A percentile compares a stretch with the other conserved stretches of the same genome.
phyloP scores from a whole-genome alignment of 192 early-diverging fungal genomes.

The Backusella mclennaniae region DNA sequence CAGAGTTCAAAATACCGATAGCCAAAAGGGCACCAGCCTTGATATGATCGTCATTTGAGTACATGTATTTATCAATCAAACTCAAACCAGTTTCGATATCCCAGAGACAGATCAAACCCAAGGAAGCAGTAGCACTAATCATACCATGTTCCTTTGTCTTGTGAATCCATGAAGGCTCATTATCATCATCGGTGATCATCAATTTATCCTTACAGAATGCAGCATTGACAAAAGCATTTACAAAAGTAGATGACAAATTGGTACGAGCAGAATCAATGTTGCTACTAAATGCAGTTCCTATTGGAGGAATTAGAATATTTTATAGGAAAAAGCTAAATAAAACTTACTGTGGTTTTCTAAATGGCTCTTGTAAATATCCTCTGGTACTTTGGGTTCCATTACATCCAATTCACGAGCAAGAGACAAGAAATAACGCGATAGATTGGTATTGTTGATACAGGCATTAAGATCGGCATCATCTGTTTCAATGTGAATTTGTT shows the following conservation, averaged over 20 bases:
- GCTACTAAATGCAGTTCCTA: slow-evolving; percentile 61
- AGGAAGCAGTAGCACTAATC: slow-evolving; percentile 92
- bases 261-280: slow-evolving; percentile 92
- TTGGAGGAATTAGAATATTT: too few relatives aligned
- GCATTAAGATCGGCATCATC: slow-evolving; percentile 83
- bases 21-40: slow-evolving; percentile 93
- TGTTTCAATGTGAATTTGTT: slow-evolving; percentile 84
- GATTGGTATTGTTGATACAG: slow-evolving; percentile 85
- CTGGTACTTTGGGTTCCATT: slow-evolving; percentile 92
- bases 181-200: slow-evolving; percentile 68
- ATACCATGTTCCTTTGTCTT: slow-evolving; percentile 99
- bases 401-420: slow-evolving; percentile 93
- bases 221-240: slow-evolving; percentile 98
- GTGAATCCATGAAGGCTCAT: slow-evolving; percentile 81
- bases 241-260: slow-evolving; percentile 96
- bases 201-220: slow-evolving; percentile 96
- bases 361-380: slow-evolving; percentile 98
- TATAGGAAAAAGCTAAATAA: too few relatives aligned
- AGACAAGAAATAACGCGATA: slow-evolving; percentile 86
- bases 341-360: slow-evolving; percentile 82
- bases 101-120: slow-evolving; percentile 94
- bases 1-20: slow-evolving; percentile 89
- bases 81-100: slow-evolving; percentile 88
- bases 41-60: slow-evolving; percentile 85
- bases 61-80: slow-evolving; percentile 94